These are phyloP conservation scores for Tolypocladium album DNA, from an alignment of 2,329 filamentous ascomycete genomes.

Conservation along the genomic window DNA sequence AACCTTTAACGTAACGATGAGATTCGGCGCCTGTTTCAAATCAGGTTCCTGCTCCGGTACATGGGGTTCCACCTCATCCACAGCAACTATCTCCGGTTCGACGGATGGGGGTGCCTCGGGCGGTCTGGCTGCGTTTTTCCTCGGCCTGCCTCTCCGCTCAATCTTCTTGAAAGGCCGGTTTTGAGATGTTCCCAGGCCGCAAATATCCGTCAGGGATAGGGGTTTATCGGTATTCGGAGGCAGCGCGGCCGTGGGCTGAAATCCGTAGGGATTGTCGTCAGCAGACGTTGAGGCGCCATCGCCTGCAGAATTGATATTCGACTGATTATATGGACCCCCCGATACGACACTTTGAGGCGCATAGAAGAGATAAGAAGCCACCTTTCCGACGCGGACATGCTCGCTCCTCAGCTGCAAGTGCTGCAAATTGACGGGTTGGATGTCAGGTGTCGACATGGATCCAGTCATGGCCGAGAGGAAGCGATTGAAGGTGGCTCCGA, in stretches of 20 bases:
- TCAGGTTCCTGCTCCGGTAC: neutral
- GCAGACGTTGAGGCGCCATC: neutral
- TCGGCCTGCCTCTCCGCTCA: neutral
- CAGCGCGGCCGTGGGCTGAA: neutral
- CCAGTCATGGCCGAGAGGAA: conserved; percentile 26
- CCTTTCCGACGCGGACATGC: conserved; percentile 23
- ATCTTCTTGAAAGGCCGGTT: neutral
- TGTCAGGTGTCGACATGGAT: conserved; percentile 17
- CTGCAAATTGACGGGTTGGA: conserved; percentile 20
- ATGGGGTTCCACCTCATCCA: neutral
- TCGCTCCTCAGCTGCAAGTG: conserved; percentile 25
- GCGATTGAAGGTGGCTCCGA: conserved; percentile 24
- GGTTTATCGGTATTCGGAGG: neutral
- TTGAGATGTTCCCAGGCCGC: neutral
- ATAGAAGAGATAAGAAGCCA: conserved; percentile 24
- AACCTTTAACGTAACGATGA: neutral
- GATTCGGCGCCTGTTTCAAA: neutral
- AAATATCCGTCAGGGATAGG: neutral
- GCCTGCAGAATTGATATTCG: neutral
- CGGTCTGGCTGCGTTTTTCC: neutral
- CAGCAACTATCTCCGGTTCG: neutral
- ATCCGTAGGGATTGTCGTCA: neutral
- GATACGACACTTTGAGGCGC: neutral
- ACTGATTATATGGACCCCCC: too few relatives aligned
- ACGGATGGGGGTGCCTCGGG: too few relatives aligned